phyloP scores from a whole-genome alignment of 306 rosid species.

The Lathyrus aphaca region DNA sequence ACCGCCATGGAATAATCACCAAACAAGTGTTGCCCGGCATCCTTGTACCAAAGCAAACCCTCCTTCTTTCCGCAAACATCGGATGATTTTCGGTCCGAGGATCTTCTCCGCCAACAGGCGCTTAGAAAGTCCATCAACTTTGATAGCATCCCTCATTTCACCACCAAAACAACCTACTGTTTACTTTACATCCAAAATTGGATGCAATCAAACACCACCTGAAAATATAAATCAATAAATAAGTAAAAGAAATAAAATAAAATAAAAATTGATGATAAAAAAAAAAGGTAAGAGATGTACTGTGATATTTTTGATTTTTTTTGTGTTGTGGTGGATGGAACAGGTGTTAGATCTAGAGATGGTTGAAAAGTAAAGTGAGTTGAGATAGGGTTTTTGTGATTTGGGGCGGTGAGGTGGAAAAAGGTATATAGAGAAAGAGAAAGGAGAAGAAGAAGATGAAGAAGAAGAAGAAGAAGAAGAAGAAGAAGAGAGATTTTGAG shows the following conservation, averaged over 20 bases:
- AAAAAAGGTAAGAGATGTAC: not conserved
- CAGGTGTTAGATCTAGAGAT: conserved; percentile 77
- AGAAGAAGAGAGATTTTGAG: conserved; percentile 6
- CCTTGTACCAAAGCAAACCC: conserved; percentile 93
- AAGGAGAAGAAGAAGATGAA: conserved; percentile 1
- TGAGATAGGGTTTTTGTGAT: conserved; percentile 51
- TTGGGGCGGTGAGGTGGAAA: not conserved
- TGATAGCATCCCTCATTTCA: conserved; percentile 99
- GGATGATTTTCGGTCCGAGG: conserved; percentile 53
- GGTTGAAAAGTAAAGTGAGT: conserved; percentile 54
- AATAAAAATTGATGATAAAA: not conserved
- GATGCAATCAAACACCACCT: conserved; percentile 45
- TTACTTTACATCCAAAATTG: conserved; percentile 70
- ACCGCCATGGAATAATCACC: conserved; percentile 96
- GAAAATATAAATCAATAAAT: not conserved
- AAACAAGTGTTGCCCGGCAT: conserved; percentile 75
- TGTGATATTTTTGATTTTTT: not conserved
- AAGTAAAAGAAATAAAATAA: not conserved
- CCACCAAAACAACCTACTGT: conserved; percentile 63
- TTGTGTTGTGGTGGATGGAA: conserved; percentile 50
- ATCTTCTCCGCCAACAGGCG: conserved; percentile 79
- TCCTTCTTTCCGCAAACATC: conserved; percentile 79
- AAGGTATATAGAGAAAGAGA: not conserved
- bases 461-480: conserved; percentile 24
- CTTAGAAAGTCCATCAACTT: conserved; percentile 78